Conservation (phyloP, 139 green algal species). For the Closterium sp. region DNA sequence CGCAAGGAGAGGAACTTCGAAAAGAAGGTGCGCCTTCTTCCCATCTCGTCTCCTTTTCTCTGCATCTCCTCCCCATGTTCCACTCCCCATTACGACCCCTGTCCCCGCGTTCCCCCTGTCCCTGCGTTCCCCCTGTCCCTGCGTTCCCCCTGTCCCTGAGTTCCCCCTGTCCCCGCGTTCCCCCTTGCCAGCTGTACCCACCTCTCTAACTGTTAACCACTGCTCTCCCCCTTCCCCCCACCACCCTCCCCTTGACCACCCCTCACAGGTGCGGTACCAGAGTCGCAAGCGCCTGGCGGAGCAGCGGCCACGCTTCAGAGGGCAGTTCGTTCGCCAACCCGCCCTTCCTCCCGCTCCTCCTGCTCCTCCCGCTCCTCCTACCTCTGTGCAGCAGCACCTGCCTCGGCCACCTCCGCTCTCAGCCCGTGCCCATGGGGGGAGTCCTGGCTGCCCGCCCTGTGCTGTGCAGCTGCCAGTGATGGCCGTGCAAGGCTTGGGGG, state of each 20-base stretch:
- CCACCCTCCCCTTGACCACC: background rate
- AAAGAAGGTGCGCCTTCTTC: conserved; percentile 57
- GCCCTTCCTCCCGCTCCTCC: background rate
- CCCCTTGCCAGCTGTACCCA: background rate
- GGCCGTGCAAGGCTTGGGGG: too few relatives aligned
- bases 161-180: too few relatives aligned
- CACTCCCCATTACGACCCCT: too few relatives aligned
- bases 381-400: background rate
- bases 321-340: conserved; percentile 56
- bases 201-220: background rate
- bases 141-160: too few relatives aligned
- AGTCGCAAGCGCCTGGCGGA: conserved; percentile 55
- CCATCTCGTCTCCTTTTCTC: background rate
- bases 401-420: background rate
- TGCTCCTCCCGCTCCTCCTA: too few relatives aligned
- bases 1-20: conserved; percentile 58
- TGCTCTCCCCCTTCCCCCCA: background rate
- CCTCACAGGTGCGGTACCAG: conserved; percentile 34
- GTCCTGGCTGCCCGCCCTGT: background rate
- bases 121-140: background rate
- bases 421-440: too few relatives aligned
- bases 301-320: conserved; percentile 52
- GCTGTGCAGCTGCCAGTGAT: background rate
- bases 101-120: too few relatives aligned
- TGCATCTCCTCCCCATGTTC: background rate